These are phyloP conservation scores for Paralagenidium karlingii DNA, from an alignment of 352 stramenopile genomes.

Conservation along the genomic window DNA sequence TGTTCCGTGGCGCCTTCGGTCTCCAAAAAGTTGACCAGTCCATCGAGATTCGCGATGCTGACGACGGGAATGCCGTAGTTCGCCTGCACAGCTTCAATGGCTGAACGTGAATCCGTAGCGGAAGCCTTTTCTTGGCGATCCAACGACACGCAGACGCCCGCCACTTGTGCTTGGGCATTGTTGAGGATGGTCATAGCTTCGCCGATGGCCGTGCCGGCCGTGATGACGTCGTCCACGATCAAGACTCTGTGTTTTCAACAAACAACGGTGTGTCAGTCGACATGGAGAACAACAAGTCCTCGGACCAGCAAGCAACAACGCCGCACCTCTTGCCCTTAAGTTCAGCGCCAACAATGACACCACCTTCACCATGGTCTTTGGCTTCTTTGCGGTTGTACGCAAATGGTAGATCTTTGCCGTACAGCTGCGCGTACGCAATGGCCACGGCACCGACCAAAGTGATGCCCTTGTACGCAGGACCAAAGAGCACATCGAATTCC, in stretches of 20 bases:
- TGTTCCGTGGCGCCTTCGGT: slow-evolving; percentile 32
- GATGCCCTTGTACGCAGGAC: slow-evolving; percentile 99
- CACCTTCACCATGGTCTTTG: slow-evolving; percentile 98
- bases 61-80: slow-evolving; percentile 87
- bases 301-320: too few relatives aligned
- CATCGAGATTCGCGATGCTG: slow-evolving; percentile 90
- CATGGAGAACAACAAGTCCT: neutral
- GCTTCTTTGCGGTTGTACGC: slow-evolving; percentile 99
- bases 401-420: slow-evolving; percentile 90
- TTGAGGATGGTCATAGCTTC: slow-evolving; percentile 89
- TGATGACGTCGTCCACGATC: slow-evolving; percentile 99
- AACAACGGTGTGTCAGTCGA: neutral
- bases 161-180: slow-evolving; percentile 84
- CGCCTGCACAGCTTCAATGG: slow-evolving; percentile 88
- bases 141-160: slow-evolving; percentile 95
- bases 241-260: slow-evolving; percentile 89
- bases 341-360: slow-evolving; percentile 90
- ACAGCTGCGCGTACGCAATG: slow-evolving; percentile 86
- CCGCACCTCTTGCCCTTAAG: slow-evolving; percentile 89
- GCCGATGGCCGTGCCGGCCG: slow-evolving; percentile 95
- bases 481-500: slow-evolving; percentile 98
- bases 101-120: slow-evolving; percentile 85
- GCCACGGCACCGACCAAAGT: slow-evolving; percentile 92
- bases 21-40: slow-evolving; percentile 87
- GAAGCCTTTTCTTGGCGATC: slow-evolving; percentile 96